A percentile compares a stretch with the other conserved stretches of the same genome.
These are phyloP conservation scores for Thinopyrum obtusiflorum DNA, from an alignment of 202 grass and related monocot genomes.

Conservation along the genomic window DNA sequence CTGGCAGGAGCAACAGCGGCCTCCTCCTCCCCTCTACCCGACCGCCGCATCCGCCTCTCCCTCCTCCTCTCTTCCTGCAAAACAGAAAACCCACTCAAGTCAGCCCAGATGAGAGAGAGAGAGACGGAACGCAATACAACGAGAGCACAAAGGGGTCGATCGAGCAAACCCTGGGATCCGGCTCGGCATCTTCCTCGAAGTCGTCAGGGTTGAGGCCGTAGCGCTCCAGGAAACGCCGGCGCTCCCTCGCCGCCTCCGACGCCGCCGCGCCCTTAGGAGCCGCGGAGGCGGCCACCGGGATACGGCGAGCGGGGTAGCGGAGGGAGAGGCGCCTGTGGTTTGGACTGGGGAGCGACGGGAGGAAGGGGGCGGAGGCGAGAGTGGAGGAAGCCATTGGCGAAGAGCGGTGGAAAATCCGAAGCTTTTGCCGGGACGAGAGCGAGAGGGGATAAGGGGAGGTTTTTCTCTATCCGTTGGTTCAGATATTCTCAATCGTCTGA, in stretches of 20 bases:
- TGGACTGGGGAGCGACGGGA: conserved; percentile 9
- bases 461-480: conserved; percentile 10
- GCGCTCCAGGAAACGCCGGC: conserved; percentile 40
- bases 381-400: conserved; percentile 41
- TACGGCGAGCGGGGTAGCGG: background rate
- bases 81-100: background rate
- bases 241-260: conserved; percentile 44
- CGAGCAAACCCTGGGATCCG: conserved; percentile 35
- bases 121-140: background rate
- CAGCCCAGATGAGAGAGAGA: background rate
- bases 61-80: conserved; percentile 19
- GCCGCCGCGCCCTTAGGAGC: conserved; percentile 28
- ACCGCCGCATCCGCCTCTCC: conserved; percentile 13
- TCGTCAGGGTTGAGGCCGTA: conserved; percentile 59
- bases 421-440: background rate
- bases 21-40: background rate
- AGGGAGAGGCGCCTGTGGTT: conserved; percentile 13
- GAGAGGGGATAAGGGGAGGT: conserved; percentile 22
- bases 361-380: conserved; percentile 18
- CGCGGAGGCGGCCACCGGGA: background rate
- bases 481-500: background rate
- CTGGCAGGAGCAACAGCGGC: background rate
- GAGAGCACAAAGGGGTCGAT: background rate
- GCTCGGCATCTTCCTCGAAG: conserved; percentile 30
- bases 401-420: conserved; percentile 3